Base-by-base conservation (phyloP, 768 basidiomycete species). In the Leccinum uliginosum region DNA sequence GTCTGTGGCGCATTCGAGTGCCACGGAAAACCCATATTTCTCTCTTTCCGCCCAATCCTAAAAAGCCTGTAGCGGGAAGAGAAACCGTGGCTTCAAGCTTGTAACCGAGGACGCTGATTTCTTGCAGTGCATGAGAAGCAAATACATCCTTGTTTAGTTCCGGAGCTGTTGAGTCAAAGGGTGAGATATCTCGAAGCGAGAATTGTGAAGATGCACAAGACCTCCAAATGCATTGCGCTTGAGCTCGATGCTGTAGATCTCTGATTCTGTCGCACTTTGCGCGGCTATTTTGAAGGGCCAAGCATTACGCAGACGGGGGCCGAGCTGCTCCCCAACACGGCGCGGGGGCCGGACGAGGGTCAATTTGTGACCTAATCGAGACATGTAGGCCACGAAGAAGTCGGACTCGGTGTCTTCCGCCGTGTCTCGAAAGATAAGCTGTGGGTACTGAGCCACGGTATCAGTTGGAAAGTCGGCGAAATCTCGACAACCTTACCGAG, bases 11-110 rank as follows among this genome's bases (percentile, higher is more conserved):
- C 55, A 57, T 55, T 57, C 63, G 65, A 38, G 53, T 62, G 50
- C 83, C 76, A 61, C 79, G 80, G 75, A 90, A 88, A 24, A 90
- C 75, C 73, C 87, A 82, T 15, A 87, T 62, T 67, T 89, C 87
- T 63, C 76, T 80, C 56, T 78, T 76, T 15, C 70, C 64, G 15
- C 74, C 70, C 24, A 80, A 64, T 23, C 74, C 73, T 49, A 78
- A 62, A 27, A 76, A 59, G 5, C 74, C 73, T 11, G 64, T 55
- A 6, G 71, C 64, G 1, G 77, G 83, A 64, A 91, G 77, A 0
- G 83, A 81, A n/a, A 91, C 70, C 21, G 84, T 80, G 2, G 86
- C 85, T 60, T 86, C 82, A 14, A 91, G 78, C 49, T 79, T 77
- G 68, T 80, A 91, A 11, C 84, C 81, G 54, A 83, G 71, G 21